Percentiles rank a stretch among this genome's conserved stretches.
These are phyloP conservation scores for Protostelium mycophagum DNA, from an alignment of 78 protist genomes.

Conservation along the genomic window DNA sequence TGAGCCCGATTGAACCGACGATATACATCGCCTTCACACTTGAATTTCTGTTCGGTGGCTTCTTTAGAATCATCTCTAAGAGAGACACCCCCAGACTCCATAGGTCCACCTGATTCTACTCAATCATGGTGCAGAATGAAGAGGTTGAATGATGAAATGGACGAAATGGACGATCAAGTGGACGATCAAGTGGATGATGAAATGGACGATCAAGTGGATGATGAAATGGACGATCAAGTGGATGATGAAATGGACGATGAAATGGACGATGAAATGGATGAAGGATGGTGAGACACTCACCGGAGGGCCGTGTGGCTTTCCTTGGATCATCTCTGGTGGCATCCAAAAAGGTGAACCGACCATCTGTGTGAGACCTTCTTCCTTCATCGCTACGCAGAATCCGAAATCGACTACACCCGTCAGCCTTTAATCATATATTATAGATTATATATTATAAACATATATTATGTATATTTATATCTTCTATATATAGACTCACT, in stretches of 20 bases:
- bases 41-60: constrained; percentile 56
- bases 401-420: constrained; percentile 53
- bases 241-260: neutral
- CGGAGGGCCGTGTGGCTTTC: constrained; percentile 25
- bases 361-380: constrained; percentile 51
- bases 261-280: too few relatives aligned
- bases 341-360: constrained; percentile 76
- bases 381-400: constrained; percentile 38
- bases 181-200: neutral
- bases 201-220: neutral
- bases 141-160: neutral
- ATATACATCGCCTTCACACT: constrained; percentile 56
- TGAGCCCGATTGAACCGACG: constrained; percentile 23
- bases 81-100: constrained; percentile 63
- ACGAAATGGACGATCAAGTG: neutral
- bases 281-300: too few relatives aligned
- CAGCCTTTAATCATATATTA: neutral
- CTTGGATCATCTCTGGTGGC: constrained; percentile 70
- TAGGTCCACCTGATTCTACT: too few relatives aligned
- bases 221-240: too few relatives aligned
- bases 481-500: constrained; percentile 15
- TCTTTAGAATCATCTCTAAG: constrained; percentile 55
- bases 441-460: neutral
- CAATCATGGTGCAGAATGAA: too few relatives aligned
- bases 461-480: neutral